A percentile compares a stretch with the other conserved stretches of the same genome.
phyloP scores from a whole-genome alignment of 768 basidiomycete genomes.

The Leccinum boreale region DNA sequence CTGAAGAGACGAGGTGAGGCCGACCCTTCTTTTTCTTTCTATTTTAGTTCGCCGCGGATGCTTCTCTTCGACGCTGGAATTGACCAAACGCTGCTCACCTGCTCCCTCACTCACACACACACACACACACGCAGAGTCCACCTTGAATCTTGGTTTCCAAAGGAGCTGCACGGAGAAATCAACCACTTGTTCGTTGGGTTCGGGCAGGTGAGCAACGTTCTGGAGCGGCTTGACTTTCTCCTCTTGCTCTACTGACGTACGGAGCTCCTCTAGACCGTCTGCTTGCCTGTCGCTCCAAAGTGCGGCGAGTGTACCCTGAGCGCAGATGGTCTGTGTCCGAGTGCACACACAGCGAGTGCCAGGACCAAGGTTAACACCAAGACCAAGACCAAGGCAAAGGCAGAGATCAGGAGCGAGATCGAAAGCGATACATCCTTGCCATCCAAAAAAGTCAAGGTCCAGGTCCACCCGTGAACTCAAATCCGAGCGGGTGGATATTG shows the following conservation, averaged over 20 bases:
- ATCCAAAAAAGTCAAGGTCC: too few species aligned
- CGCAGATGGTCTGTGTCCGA: slow-evolving; percentile 59
- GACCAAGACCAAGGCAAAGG: slow-evolving; percentile 31
- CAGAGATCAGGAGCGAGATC: slow-evolving; percentile 25
- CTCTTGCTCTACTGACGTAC: neutral
- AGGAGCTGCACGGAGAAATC: slow-evolving; percentile 67
- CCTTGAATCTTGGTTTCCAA: slow-evolving; percentile 81
- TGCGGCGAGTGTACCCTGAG: slow-evolving; percentile 65
- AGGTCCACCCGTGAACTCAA: too few species aligned
- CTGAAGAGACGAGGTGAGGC: slow-evolving; percentile 80
- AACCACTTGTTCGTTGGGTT: slow-evolving; percentile 83
- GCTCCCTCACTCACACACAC: too few species aligned
- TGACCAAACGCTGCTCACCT: too few species aligned
- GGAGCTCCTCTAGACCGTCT: slow-evolving; percentile 48
- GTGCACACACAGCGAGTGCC: slow-evolving; percentile 37
- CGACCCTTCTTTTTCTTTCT: too few species aligned
- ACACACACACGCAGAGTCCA: slow-evolving; percentile 43
- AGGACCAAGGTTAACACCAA: slow-evolving; percentile 16
- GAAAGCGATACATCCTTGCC: neutral
- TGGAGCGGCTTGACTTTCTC: neutral
- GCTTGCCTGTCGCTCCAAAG: slow-evolving; percentile 59
- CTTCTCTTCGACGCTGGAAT: too few species aligned
- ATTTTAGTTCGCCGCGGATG: too few species aligned
- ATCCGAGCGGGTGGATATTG: too few species aligned
- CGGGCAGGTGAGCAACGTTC: slow-evolving; percentile 56